Evolutionary conservation across 768 basidiomycete genomes (phyloP), one percentile per base, ranked within the genome.

Genomic region (Lactarius tabidus): DNA sequence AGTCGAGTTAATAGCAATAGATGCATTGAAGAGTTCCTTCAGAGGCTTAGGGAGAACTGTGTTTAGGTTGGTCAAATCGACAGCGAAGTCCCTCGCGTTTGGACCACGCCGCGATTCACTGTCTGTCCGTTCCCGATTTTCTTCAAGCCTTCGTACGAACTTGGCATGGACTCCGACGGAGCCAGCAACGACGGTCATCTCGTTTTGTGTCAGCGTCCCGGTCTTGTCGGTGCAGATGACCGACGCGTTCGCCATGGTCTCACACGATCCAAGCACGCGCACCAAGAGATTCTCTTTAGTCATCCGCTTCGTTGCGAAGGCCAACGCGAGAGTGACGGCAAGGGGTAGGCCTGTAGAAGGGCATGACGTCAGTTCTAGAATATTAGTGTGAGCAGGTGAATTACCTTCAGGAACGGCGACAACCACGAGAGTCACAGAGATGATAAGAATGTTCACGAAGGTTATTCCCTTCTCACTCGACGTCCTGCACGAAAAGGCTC

Each of bases 291-390:
- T 97, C 76, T 95, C 91, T 72, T 88, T 84, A 10, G 95, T 92
- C 97, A 98, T 98, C n/a, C 96, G 89, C 71, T 91, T 95, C 55
- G 97, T 99, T 0, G 96, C 97, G 72, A 98, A 99, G 1, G 97
- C 93, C 36, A 99, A 80, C 0, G 97, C 97, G 55, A 99, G 85
- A 0, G 96, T 98, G 57, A 98, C 96, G 48, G 96, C 96, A 61
- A 99, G 81, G 2, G 96, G 96, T 6, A 99, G 81, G 72, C 95
- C 91, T 91, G 62, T 41, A 55, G 55, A 10, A 26, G 58, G 35
- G 68, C 31, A 9, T 23, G 58, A 70, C 63, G 67, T 65, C 29
- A 56, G 28, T 52, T 36, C 60, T 48, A 71, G 60, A 7, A 14
- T 60, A 62, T 33, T 39, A 12, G 41, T 17, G 29, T 55, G 54